phyloP scores from a whole-genome alignment of 306 rosid genomes.

The Nissolia schottii region DNA sequence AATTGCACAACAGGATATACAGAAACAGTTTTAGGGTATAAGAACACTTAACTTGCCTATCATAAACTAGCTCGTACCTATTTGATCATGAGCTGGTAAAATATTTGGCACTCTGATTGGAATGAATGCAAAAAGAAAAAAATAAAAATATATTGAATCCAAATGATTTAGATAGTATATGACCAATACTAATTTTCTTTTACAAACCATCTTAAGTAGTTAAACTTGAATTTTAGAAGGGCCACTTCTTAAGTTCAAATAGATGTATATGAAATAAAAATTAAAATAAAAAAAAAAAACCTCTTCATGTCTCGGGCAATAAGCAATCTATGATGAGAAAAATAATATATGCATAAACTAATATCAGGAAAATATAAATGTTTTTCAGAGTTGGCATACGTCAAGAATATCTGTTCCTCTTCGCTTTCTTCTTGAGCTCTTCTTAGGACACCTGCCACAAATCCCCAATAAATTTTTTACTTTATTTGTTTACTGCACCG shows the following conservation, averaged over 20 bases:
- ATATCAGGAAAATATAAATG: conserved; percentile 13
- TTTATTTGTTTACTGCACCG: background rate
- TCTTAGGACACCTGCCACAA: background rate
- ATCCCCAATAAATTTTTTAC: background rate
- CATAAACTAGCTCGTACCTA: background rate
- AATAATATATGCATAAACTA: background rate
- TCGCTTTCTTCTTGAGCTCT: conserved; percentile 29
- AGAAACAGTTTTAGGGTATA: background rate
- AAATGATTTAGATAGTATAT: background rate
- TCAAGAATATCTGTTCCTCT: conserved; percentile 14
- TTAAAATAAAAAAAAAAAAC: no score
- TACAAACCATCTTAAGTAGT: background rate
- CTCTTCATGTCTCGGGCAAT: background rate
- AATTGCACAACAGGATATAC: background rate
- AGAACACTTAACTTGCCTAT: background rate
- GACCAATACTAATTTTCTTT: background rate
- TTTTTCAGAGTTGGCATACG: conserved; percentile 21
- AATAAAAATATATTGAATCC: no score
- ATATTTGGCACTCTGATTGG: background rate
- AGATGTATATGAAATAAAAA: background rate
- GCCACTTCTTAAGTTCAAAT: background rate
- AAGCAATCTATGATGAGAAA: background rate
- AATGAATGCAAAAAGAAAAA: background rate
- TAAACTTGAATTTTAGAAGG: background rate
- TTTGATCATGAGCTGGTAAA: background rate